A percentile compares a stretch with the other conserved stretches of the same genome.
Evolutionary conservation across 1,284 basidiomycete genomes (phyloP).

Genomic region (Cryptococcus sp.): DNA sequence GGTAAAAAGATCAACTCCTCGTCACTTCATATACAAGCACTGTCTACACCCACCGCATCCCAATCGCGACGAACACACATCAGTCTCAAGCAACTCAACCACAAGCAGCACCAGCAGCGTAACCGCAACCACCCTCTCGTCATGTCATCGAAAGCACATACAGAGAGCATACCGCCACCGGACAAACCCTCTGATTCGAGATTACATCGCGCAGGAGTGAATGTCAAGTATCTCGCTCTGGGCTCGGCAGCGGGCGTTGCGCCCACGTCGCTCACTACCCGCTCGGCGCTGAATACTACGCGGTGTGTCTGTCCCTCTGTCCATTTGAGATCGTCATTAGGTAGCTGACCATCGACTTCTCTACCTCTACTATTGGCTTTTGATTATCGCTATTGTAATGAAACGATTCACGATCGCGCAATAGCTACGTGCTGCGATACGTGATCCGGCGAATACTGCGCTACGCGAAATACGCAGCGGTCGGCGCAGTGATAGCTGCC

Average conservation of each 20-base stretch:
- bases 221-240: slow-evolving; percentile 48
- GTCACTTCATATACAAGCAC: too few species aligned
- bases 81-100: too few species aligned
- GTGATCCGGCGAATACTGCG: slow-evolving; percentile 48
- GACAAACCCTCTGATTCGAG: slow-evolving; percentile 9
- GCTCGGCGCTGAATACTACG: slow-evolving; percentile 48
- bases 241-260: slow-evolving; percentile 39
- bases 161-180: slow-evolving; percentile 10
- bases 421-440: slow-evolving; percentile 52
- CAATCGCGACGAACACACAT: too few species aligned
- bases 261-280: slow-evolving; percentile 45
- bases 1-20: too few species aligned
- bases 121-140: too few species aligned
- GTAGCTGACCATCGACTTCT: neutral
- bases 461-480: slow-evolving; percentile 52
- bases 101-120: too few species aligned
- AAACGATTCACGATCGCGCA: neutral
- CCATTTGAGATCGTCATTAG: neutral
- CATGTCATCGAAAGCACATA: neutral
- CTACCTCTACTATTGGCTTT: neutral
- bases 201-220: slow-evolving; percentile 39
- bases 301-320: slow-evolving; percentile 27
- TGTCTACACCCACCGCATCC: too few species aligned
- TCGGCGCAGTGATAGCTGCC: slow-evolving; percentile 44
- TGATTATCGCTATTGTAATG: neutral